A percentile compares a stretch with the other conserved stretches of the same genome.
Conservation (phyloP, 805 yeast genomes). For the Kregervanrija fluxuum region DNA sequence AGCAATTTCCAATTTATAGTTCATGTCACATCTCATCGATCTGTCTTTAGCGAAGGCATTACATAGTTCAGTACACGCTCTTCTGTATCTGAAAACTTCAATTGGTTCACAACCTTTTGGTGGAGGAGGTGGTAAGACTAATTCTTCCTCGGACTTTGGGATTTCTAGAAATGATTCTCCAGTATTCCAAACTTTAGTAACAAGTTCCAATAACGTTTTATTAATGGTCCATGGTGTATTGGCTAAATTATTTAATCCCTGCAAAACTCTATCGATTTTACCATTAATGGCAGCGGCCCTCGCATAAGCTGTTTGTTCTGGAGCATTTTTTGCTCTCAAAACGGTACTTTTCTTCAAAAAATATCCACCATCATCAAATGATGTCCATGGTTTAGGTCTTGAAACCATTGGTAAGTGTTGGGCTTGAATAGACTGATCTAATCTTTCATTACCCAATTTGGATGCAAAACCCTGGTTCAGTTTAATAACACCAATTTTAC, state of each 20-base stretch:
- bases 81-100: slow-evolving; percentile 61
- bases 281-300: slow-evolving; percentile 74
- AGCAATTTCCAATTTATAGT: slow-evolving; percentile 91
- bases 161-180: slow-evolving; percentile 71
- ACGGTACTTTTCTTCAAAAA: slow-evolving; percentile 53
- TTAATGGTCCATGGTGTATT: slow-evolving; percentile 91
- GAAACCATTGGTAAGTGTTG: slow-evolving; percentile 90
- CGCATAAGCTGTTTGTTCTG: slow-evolving; percentile 85
- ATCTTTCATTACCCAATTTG: slow-evolving; percentile 58
- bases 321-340: slow-evolving; percentile 74
- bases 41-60: slow-evolving; percentile 60
- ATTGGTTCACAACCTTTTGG: slow-evolving; percentile 63
- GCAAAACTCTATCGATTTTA: slow-evolving; percentile 57
- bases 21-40: slow-evolving; percentile 89
- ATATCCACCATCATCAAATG: slow-evolving; percentile 82
- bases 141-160: slow-evolving; percentile 43
- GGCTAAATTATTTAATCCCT: slow-evolving; percentile 83
- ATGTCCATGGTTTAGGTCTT: slow-evolving; percentile 83
- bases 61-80: slow-evolving; percentile 47
- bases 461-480: slow-evolving; percentile 63
- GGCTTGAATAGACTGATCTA: slow-evolving; percentile 61
- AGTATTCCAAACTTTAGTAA: slow-evolving; percentile 80
- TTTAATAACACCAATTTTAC: slow-evolving; percentile 72
- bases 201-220: slow-evolving; percentile 54
- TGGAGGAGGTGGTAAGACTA: slow-evolving; percentile 50